A percentile compares a stretch with the other conserved stretches of the same genome.
Evolutionary conservation across 225 moss, liverwort and hornwort species (phyloP).

Genomic region (Sphagnum contortum): DNA sequence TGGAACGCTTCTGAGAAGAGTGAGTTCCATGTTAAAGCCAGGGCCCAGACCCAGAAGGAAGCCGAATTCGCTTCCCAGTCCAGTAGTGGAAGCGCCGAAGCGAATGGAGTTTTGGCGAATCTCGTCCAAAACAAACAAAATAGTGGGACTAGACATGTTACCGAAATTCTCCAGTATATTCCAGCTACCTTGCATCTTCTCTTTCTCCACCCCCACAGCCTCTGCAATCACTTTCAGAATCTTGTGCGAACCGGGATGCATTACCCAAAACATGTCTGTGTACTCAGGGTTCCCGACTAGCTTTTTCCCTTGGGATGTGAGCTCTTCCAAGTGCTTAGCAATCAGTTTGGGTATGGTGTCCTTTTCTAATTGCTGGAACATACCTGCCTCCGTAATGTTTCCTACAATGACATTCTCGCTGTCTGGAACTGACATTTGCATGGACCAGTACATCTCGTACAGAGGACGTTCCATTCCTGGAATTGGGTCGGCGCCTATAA

Average conservation of each 20-base stretch:
- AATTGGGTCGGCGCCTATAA: slow-evolving; percentile 28
- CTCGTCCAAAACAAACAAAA: slow-evolving; percentile 45
- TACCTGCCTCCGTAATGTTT: slow-evolving; percentile 16
- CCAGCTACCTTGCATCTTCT: slow-evolving; percentile 35
- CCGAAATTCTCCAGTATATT: slow-evolving; percentile 30
- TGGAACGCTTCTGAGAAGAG: slow-evolving; percentile 29
- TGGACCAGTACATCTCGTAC: slow-evolving; percentile 44
- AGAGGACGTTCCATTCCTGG: slow-evolving; percentile 17
- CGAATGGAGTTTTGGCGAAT: slow-evolving; percentile 23
- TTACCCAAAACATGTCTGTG: slow-evolving; percentile 48
- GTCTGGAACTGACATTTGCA: slow-evolving; percentile 13
- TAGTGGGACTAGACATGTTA: slow-evolving; percentile 44
- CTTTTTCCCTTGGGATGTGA: slow-evolving; percentile 15
- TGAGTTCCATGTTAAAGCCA: slow-evolving; percentile 34
- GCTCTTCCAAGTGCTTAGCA: slow-evolving; percentile 21
- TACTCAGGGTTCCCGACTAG: slow-evolving; percentile 16
- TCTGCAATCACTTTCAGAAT: slow-evolving; percentile 42
- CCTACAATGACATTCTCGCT: slow-evolving; percentile 10
- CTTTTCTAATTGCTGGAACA: slow-evolving; percentile 19
- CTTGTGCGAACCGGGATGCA: slow-evolving; percentile 33
- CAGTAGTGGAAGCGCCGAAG: slow-evolving; percentile 8
- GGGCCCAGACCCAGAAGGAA: slow-evolving; percentile 25
- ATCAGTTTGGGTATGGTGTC: slow-evolving; percentile 15
- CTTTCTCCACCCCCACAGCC: slow-evolving; percentile 7
- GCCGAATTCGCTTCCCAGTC: slow-evolving; percentile 23